A percentile compares a stretch with the other conserved stretches of the same genome.
phyloP scores from a whole-genome alignment of 306 rosid species.

The Lotus japonicus region DNA sequence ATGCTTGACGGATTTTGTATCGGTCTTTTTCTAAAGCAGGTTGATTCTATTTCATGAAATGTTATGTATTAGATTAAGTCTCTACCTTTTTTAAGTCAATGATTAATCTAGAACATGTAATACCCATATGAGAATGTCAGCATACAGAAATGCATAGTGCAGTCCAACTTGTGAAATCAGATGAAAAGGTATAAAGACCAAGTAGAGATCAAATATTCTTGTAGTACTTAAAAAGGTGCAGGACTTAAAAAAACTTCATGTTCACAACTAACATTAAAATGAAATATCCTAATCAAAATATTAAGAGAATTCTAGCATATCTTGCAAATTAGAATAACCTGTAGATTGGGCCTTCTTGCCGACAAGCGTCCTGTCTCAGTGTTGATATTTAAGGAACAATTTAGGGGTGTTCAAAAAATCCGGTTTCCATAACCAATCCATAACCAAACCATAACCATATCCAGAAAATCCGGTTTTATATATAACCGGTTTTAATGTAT shows the following conservation, averaged over 20 bases:
- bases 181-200: neutral
- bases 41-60: constrained; percentile 61
- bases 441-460: too few species aligned
- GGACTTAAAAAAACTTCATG: neutral
- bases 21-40: constrained; percentile 98
- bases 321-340: constrained; percentile 45
- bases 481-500: too few species aligned
- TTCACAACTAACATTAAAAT: constrained; percentile 6
- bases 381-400: constrained; percentile 88
- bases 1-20: constrained; percentile 94
- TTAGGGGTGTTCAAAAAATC: too few species aligned
- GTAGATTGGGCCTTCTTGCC: constrained; percentile 94
- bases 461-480: too few species aligned
- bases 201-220: neutral
- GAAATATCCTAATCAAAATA: constrained; percentile 12
- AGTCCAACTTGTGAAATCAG: neutral
- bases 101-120: neutral
- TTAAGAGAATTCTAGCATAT: neutral
- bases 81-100: neutral
- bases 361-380: constrained; percentile 93
- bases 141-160: neutral
- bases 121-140: neutral
- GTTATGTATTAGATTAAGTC: constrained; percentile 9
- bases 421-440: too few species aligned
- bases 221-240: neutral